Evolutionary conservation across 2,329 filamentous ascomycete species (phyloP).

Genomic region (Colletotrichum camelliae): DNA sequence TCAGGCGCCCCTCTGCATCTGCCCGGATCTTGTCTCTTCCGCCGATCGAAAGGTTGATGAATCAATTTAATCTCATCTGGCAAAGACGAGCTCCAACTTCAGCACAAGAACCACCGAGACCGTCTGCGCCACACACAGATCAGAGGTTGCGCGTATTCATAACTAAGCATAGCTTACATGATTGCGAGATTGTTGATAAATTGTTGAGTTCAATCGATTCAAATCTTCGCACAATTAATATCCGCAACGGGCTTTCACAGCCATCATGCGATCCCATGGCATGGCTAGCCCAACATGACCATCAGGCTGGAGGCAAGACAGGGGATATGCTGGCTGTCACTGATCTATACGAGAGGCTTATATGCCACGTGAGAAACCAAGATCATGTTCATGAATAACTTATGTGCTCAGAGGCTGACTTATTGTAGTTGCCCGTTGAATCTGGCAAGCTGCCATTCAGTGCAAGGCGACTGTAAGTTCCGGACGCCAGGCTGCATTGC

Average conservation of each 20-base stretch:
- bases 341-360: background rate
- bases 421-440: background rate
- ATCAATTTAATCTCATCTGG: background rate
- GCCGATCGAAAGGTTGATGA: background rate
- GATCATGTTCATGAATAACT: background rate
- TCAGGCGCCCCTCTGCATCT: background rate
- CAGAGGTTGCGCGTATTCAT: background rate
- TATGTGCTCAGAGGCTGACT: background rate
- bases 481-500: background rate
- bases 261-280: background rate
- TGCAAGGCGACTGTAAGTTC: background rate
- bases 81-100: background rate
- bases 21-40: background rate
- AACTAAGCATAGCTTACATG: background rate
- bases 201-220: background rate
- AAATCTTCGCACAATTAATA: background rate
- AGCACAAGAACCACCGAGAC: background rate
- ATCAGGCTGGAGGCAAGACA: background rate
- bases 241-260: background rate
- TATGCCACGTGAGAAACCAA: background rate
- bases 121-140: background rate
- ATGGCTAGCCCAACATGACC: background rate
- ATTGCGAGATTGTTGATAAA: background rate
- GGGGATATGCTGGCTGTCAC: background rate
- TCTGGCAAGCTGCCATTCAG: background rate